Percentiles rank a stretch among this genome's conserved stretches.
These are phyloP conservation scores for Bertia moriformis DNA, from an alignment of 2,329 filamentous ascomycete species.

Conservation along the genomic window DNA sequence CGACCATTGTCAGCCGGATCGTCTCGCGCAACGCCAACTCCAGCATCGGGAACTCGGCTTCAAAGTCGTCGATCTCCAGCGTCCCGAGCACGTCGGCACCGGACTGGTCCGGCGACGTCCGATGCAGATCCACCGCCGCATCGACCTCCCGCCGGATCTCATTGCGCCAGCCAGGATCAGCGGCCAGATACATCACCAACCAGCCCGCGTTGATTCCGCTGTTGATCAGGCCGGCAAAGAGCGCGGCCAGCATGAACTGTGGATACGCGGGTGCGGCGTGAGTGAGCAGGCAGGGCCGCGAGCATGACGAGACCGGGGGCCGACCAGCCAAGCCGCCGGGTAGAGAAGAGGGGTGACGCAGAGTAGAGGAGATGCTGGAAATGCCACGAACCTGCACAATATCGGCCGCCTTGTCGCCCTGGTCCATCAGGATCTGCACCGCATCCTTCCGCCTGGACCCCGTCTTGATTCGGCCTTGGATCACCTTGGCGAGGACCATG, in stretches of 20 bases:
- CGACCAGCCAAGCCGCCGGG: no score
- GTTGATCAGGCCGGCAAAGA: constrained; percentile 44
- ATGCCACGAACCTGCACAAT: constrained; percentile 21
- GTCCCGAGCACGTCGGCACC: constrained; percentile 20
- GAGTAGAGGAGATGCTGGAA: neutral
- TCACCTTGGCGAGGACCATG: constrained; percentile 28
- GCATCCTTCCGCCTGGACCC: constrained; percentile 30
- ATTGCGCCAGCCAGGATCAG: constrained; percentile 27
- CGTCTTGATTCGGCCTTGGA: constrained; percentile 24
- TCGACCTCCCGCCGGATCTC: constrained; percentile 30
- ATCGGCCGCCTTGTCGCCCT: constrained; percentile 25
- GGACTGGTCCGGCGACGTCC: constrained; percentile 12
- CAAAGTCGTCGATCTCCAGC: constrained; percentile 36
- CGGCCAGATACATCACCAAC: constrained; percentile 32
- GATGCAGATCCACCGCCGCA: constrained; percentile 24
- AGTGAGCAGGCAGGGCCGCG: neutral
- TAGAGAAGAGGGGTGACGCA: no score
- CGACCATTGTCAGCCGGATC: constrained; percentile 32
- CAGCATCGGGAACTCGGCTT: constrained; percentile 33
- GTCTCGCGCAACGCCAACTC: constrained; percentile 35
- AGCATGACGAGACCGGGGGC: neutral
- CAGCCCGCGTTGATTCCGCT: constrained; percentile 37
- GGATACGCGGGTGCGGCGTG: constrained; percentile 3
- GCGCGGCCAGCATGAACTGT: constrained; percentile 33
- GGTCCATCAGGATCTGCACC: constrained; percentile 35